Evolutionary conservation across 805 yeast species (phyloP), one percentile per base, ranked within the genome.

Genomic region (Candida silvicultrix): DNA sequence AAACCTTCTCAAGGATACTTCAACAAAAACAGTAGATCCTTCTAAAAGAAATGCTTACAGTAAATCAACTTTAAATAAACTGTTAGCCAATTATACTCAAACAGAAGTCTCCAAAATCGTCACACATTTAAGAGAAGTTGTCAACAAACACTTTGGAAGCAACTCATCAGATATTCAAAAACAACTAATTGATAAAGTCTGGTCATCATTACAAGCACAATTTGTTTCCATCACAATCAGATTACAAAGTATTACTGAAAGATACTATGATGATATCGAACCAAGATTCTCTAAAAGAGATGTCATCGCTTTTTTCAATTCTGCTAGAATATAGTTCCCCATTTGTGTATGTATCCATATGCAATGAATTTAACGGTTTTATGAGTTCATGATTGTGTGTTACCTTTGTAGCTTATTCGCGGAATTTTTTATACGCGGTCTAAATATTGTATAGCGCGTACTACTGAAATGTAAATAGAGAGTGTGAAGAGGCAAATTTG

Each of bases 161-260:
- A 42, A 60, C 12, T 59, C 62, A 1, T 45, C 68, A 31, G 72
- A 69, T 48, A 66, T 73, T 49, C 85, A 80, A 55, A 73, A 69
- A 41, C 79, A 74, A 40, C 59, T 87, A 37, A 65, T 81, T 36
- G 80, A 76, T 35, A 77, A 74, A 56, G 71, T 88, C 46, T 83
- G 96, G 94, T 69, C 73, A 15, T 80, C 85, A 18, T 65, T 86
- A 47, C 88, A 83, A 53, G 80, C 78, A 19, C 78, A 80, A 50
- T 82, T 81, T 53, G 74, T 77, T 19, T 70, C 74, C 7, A 68
- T 78, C 22, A 78, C 83, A 53, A 64, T 74, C 50, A 73, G 79
- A 41, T 65, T 89, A 47, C 73, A 72, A 50, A 67, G 70, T 1
- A 70, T 85, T 18, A 71, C 84, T 31, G 79, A 73, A 42, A 77